These are phyloP conservation scores for Hymenoscyphus fructigenus DNA, from an alignment of 2,329 filamentous ascomycete species.

Conservation along the genomic window DNA sequence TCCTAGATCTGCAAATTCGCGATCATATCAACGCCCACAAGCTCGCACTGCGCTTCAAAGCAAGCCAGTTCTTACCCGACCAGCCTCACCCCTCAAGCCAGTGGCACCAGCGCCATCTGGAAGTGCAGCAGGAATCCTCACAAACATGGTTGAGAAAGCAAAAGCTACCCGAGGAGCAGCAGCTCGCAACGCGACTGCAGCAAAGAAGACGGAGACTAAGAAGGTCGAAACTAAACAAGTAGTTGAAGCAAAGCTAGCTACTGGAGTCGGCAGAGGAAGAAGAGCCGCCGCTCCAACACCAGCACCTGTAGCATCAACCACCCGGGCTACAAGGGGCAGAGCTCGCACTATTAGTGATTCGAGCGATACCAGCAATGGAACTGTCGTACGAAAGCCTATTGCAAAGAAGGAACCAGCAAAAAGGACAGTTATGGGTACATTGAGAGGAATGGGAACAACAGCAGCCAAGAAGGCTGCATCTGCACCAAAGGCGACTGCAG, in stretches of 20 bases:
- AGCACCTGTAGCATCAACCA: slow-evolving; percentile 37
- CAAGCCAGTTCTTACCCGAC: slow-evolving; percentile 58
- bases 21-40: slow-evolving; percentile 39
- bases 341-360: slow-evolving; percentile 61
- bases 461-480: slow-evolving; percentile 53
- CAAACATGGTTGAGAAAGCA: slow-evolving; percentile 60
- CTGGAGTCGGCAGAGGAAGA: slow-evolving; percentile 31
- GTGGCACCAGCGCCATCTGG: slow-evolving; percentile 32
- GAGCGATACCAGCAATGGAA: slow-evolving; percentile 60
- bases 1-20: slow-evolving; percentile 59
- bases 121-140: slow-evolving; percentile 47
- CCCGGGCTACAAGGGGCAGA: slow-evolving; percentile 50
- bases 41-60: slow-evolving; percentile 43
- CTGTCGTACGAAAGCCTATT: slow-evolving; percentile 58
- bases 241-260: slow-evolving; percentile 15
- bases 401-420: slow-evolving; percentile 44
- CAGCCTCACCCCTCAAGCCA: slow-evolving; percentile 62
- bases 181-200: slow-evolving; percentile 36
- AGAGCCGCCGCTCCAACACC: slow-evolving; percentile 29
- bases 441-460: slow-evolving; percentile 50
- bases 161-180: slow-evolving; percentile 53
- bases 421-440: slow-evolving; percentile 54
- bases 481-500: slow-evolving; percentile 40
- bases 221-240: slow-evolving; percentile 8
- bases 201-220: slow-evolving; percentile 6